These are phyloP conservation scores for Piedraia hortae DNA, from an alignment of 2,329 filamentous ascomycete species.

Conservation along the genomic window DNA sequence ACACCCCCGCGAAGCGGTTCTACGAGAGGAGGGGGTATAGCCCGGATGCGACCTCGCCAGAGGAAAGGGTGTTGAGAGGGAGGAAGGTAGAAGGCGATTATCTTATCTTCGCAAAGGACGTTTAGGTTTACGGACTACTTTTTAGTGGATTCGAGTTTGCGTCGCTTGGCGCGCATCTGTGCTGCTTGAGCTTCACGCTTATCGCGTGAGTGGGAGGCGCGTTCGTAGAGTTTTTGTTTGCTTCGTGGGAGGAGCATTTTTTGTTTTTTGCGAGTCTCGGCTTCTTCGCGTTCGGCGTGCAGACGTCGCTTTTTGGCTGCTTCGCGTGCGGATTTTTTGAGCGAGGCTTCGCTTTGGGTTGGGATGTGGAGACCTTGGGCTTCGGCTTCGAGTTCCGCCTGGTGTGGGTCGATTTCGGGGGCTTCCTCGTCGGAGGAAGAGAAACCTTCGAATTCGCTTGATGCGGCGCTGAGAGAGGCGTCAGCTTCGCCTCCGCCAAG, in stretches of 20 bases:
- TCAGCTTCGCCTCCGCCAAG: constrained; percentile 17
- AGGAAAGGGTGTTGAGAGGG: constrained; percentile 21
- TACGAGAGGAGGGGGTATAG: constrained; percentile 32
- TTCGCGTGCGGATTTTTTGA: constrained; percentile 31
- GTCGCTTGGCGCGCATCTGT: constrained; percentile 64
- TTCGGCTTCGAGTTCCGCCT: constrained; percentile 81
- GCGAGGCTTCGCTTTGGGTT: constrained; percentile 22
- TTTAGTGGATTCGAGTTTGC: constrained; percentile 40
- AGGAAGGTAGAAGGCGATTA: constrained; percentile 23
- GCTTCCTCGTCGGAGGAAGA: constrained; percentile 40
- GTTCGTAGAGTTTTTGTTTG: constrained; percentile 91
- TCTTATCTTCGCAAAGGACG: constrained; percentile 23
- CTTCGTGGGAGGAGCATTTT: constrained; percentile 98
- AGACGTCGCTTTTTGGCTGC: constrained; percentile 41
- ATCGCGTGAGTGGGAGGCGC: constrained; percentile 89
- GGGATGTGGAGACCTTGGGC: constrained; percentile 34
- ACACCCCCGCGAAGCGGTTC: constrained; percentile 28
- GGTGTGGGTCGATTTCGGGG: constrained; percentile 39
- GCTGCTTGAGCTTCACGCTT: constrained; percentile 79
- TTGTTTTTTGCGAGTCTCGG: constrained; percentile 68
- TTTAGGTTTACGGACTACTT: background rate
- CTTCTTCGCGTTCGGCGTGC: constrained; percentile 35
- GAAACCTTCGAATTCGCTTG: constrained; percentile 19
- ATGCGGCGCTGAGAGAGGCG: constrained; percentile 19
- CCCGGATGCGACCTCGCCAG: constrained; percentile 25